Percentiles rank a stretch among this genome's conserved stretches.
Conservation (phyloP, 2,329 filamentous ascomycete species). For the Cyphellophora attinorum region DNA sequence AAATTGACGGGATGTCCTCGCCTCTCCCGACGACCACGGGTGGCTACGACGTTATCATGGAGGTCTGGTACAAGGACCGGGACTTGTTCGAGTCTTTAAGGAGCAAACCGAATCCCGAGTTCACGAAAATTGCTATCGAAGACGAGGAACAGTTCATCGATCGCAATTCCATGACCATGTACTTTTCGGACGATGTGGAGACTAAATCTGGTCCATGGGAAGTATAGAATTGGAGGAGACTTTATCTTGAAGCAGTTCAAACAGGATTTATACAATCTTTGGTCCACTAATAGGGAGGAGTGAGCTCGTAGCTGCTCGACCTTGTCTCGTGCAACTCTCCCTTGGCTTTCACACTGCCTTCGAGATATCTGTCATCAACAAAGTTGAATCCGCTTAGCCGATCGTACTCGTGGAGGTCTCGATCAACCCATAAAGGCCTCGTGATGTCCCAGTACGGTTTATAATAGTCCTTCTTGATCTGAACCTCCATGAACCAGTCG, state of each 20-base stretch:
- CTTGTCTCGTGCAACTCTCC: no score
- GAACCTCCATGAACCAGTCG: conserved; percentile 5
- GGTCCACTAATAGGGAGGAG: no score
- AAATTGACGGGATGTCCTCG: conserved; percentile 8
- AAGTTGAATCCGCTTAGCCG: no score
- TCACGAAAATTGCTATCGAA: conserved; percentile 6
- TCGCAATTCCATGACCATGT: conserved; percentile 6
- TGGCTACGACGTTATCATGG: conserved; percentile 9
- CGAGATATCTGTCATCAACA: no score
- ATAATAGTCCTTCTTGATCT: conserved; percentile 7
- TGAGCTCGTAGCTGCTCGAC: no score
- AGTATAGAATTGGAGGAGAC: conserved; percentile 2
- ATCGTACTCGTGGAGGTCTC: conserved; percentile 2
- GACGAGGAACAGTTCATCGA: conserved; percentile 8
- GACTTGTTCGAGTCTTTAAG: conserved; percentile 7
- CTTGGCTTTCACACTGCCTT: no score
- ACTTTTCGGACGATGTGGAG: conserved; percentile 7
- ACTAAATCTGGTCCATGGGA: conserved; percentile 6
- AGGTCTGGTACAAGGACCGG: conserved; percentile 8
- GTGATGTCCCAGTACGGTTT: conserved; percentile 5
- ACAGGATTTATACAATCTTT: no score
- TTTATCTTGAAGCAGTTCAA: neutral
- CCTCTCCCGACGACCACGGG: conserved; percentile 5
- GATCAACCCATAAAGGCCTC: conserved; percentile 5
- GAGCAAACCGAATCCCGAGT: conserved; percentile 4